Conservation (phyloP, 768 basidiomycete species). For the Macrolepiota dolichaula region DNA sequence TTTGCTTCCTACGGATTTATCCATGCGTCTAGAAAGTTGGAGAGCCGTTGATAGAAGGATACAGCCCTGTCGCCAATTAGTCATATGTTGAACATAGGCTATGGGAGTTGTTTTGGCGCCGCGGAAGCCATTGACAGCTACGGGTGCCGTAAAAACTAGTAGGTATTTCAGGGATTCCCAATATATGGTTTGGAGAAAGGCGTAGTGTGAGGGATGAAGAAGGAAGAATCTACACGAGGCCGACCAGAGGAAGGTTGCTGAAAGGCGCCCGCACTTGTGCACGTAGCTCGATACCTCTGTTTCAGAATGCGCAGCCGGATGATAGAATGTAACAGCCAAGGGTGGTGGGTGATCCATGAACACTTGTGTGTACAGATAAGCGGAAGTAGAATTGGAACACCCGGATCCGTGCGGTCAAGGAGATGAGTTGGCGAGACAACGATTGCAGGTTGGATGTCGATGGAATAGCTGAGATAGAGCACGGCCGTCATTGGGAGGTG, state of each 20-base stretch:
- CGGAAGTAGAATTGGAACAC: not conserved
- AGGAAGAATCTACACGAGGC: too few species aligned
- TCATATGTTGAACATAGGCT: not conserved
- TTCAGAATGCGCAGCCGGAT: not conserved
- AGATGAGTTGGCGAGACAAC: not conserved
- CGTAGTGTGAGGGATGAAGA: too few species aligned
- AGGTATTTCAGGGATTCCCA: too few species aligned
- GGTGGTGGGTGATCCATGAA: not conserved
- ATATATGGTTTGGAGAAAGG: too few species aligned
- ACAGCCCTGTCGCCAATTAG: not conserved
- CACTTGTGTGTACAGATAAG: not conserved
- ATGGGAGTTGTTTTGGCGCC: not conserved
- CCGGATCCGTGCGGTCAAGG: not conserved
- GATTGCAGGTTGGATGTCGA: not conserved
- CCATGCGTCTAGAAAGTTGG: too few species aligned
- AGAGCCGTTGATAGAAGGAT: not conserved
- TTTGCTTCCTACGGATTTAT: not conserved
- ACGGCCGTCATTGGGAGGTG: too few species aligned
- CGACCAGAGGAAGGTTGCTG: not conserved
- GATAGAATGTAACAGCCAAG: not conserved
- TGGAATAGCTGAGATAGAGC: not conserved
- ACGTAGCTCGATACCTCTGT: not conserved
- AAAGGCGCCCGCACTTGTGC: not conserved
- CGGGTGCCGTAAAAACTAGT: too few species aligned
- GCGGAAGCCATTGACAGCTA: not conserved